Base-by-base conservation (phyloP, 768 basidiomycete species). In the Leccinum olivaceopallidum region DNA sequence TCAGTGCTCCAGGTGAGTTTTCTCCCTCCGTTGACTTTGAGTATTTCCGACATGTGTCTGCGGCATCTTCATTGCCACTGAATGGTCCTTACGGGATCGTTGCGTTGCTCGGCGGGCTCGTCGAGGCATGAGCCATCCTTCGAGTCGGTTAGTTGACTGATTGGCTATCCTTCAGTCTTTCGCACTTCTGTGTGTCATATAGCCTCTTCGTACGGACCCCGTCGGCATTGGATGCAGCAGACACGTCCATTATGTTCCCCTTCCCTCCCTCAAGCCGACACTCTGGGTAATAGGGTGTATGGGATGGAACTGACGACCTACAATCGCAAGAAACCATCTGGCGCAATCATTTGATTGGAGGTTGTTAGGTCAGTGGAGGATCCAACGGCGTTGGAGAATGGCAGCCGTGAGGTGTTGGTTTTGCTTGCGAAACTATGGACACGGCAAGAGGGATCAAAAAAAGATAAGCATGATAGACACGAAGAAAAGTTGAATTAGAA, bases 241-340 rank as follows among this genome's bases (percentile, higher is more conserved):
- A n/a, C 8, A 18, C 16, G 16, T 9, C 39, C 8, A 18, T 18
- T 42, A 24, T 42, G 39, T 42, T 4, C 39, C 34, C 32, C 4
- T 18, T 18, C n/a, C 2, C 39, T 24, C 39, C 2, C 39, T 42
- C 39, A n/a, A 80, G 79, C 4, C 82, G 10, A 42, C 39, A 39
- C 39, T 42, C 39, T 42, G 39, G 2, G 39, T 42, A 42, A n/a
- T n/a, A 32, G 14, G 20, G 24, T 63, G 34, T 58, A 52, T 24
- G 20, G 12, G 30, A 51, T 26, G 34, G 13, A 28, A 7, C 36
- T 42, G 51, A 42, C 9, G 59, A 71, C 7, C 39, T 8, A 79
- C 78, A 76, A 75, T 59, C 80, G 75, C 55, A 62, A 63, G 60
- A 80, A 83, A 20, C 83, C 81, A 74, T 84, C 84, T 3, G 84